Percentiles rank a stretch among this genome's conserved stretches.
Evolutionary conservation across 768 basidiomycete genomes (phyloP).

Genomic region (Sarcomyxa edulis): DNA sequence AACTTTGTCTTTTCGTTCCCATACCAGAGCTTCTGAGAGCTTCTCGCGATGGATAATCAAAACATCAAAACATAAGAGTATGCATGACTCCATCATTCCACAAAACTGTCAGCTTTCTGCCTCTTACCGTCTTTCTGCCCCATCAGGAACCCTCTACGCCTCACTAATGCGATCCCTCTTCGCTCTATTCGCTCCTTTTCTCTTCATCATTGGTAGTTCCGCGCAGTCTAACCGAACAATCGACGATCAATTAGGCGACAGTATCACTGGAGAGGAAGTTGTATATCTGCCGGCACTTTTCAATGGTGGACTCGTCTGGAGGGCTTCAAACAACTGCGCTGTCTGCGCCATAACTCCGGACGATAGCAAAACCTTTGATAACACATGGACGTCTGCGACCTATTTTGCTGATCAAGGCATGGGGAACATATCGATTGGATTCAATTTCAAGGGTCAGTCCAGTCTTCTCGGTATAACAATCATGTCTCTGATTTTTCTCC

Average conservation of each 20-base stretch:
- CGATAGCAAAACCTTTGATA: background rate
- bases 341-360: background rate
- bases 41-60: too few relatives aligned
- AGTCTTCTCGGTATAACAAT: background rate
- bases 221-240: background rate
- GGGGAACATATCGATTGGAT: background rate
- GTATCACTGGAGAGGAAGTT: background rate
- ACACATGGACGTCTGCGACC: conserved; percentile 1
- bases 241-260: background rate
- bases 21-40: too few relatives aligned
- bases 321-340: background rate
- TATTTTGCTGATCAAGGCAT: background rate
- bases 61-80: too few relatives aligned
- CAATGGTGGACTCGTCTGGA: background rate
- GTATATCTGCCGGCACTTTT: background rate
- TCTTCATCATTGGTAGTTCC: too few relatives aligned
- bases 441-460: background rate
- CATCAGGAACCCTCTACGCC: too few relatives aligned
- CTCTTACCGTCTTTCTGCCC: too few relatives aligned
- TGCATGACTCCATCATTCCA: too few relatives aligned
- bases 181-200: too few relatives aligned
- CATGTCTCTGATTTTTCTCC: background rate
- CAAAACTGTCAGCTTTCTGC: too few relatives aligned
- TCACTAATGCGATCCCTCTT: too few relatives aligned
- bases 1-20: too few relatives aligned